Evolutionary conservation across 495 filamentous ascomycete species (phyloP), one percentile per base, ranked within the genome.

Genomic region (Lophiotrema nucula): DNA sequence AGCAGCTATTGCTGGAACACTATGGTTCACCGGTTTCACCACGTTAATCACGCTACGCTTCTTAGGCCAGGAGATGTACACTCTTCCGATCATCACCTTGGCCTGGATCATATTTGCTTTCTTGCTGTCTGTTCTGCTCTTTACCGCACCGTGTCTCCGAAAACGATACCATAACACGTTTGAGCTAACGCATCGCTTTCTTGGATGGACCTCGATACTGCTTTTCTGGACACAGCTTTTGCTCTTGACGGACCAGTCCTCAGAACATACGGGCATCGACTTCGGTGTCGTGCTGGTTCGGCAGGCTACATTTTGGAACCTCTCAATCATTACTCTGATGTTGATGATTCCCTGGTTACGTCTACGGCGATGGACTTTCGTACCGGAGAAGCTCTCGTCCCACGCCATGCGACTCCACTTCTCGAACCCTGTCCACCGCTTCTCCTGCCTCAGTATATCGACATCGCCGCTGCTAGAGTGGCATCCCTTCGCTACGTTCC

Each of bases 141-240:
- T 76, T 2, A 74, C 79, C 1, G 67, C 74, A 56, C 78, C 78
- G 18, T 53, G 24, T n/a, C 69, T 81, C 47, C 77, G 79, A 2
- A 56, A 69, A 52, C 73, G 72, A 51, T 64, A 59, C 35, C 81
- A 84, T 64, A 79, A 84, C 64, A 72, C 75, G 48, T 83, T 83
- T 59, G 80, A 83, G 67, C 67, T 78, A 50, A 77, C 73, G 35
- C 80, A 83, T 67, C 81, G 80, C 48, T 81, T 83, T 58, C 73
- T 69, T 13, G 81, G 77, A 19, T 83, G 80, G 81, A 58, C 71
- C 16, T 66, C 77, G 11, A 71, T 83, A 3, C 73, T 69, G 8
- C 66, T 83, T 8, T 73, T 74, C 43, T 73, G 49, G 62, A 41
- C 27, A 1, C 45, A 68, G 27, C 27, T 58, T 3, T 0, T 54